A percentile compares a stretch with the other conserved stretches of the same genome.
Evolutionary conservation across 2,329 filamentous ascomycete species (phyloP).

Genomic region (Calonectria multiphialidica): DNA sequence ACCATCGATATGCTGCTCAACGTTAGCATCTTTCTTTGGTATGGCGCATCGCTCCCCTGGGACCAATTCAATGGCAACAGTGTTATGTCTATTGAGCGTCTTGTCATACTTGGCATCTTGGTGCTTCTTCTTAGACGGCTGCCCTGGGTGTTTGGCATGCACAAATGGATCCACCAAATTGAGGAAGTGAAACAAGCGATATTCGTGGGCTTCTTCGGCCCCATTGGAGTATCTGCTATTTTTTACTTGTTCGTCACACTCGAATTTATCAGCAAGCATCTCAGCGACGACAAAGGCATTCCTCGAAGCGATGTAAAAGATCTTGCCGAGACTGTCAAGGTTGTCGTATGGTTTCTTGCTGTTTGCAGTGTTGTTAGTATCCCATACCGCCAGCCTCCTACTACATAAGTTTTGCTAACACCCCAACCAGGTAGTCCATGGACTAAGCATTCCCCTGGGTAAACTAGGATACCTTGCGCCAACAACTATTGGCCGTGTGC

Average conservation of each 20-base stretch:
- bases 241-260: slow-evolving; percentile 89
- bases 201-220: slow-evolving; percentile 94
- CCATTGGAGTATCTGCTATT: slow-evolving; percentile 89
- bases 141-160: slow-evolving; percentile 80
- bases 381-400: accelerated
- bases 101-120: slow-evolving; percentile 79
- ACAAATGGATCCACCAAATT: slow-evolving; percentile 84
- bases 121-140: slow-evolving; percentile 83
- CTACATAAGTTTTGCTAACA: neutral
- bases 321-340: slow-evolving; percentile 73
- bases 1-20: slow-evolving; percentile 97
- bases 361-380: slow-evolving; percentile 83
- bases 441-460: slow-evolving; percentile 82
- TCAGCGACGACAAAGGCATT: slow-evolving; percentile 68
- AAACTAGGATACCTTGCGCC: slow-evolving; percentile 75
- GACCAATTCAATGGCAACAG: slow-evolving; percentile 72
- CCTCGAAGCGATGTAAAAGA: slow-evolving; percentile 74
- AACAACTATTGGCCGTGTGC: slow-evolving; percentile 63
- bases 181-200: slow-evolving; percentile 79
- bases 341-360: slow-evolving; percentile 88
- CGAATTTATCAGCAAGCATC: slow-evolving; percentile 73
- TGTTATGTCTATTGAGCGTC: slow-evolving; percentile 79
- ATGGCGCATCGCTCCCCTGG: slow-evolving; percentile 89
- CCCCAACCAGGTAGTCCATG: slow-evolving; percentile 72
- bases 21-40: slow-evolving; percentile 90